Evolutionary conservation across 768 basidiomycete species (phyloP), one percentile per base, ranked within the genome.

Genomic region (Omphalotus guepiniiformis): DNA sequence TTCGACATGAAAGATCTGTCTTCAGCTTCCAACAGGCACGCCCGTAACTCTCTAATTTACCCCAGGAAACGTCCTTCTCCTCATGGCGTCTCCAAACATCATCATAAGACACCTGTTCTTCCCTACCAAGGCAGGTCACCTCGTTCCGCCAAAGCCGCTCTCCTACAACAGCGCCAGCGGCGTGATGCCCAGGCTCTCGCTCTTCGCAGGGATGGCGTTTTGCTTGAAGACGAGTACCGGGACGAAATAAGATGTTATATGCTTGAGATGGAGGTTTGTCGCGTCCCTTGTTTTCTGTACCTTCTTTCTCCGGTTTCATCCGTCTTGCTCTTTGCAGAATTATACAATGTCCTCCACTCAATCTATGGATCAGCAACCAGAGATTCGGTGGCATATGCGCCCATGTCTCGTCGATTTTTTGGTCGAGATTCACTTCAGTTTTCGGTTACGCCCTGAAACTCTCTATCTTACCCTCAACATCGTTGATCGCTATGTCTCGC

Each of bases 361-460:
- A 54, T 92, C 93, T 42, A 99, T 99, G 91, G 96, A 99, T 65
- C 92, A 94, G 70, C 96, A 99, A 63, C 95, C 96, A 27, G 96
- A 99, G 68, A 93, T 99, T 61, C 79, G 87, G 58, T 98, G 96
- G 96, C 91, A 94, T 68, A 99, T 99, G 96, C 91, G 96, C 29
- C 92, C 92, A 27, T 95, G 90, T 72, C 83, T 99, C 37, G 92
- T 98, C 63, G 96, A 99, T 66, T 99, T 99, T 69, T 82, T 99
- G 62, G 90, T 99, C 62, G 96, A 99, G 68, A 89, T 98, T 53
- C 96, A 99, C 68, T 93, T 95, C 63, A 93, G 92, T 53, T 95
- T 96, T 72, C 88, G 93, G 41, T 83, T 99, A 43, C 93, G 96
- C 35, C 96, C 96, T 9, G 96, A 99, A 73, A 98, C 96, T 5